A percentile compares a stretch with the other conserved stretches of the same genome.
Evolutionary conservation across 768 basidiomycete species (phyloP).

Genomic region (Lenzites betulinus): DNA sequence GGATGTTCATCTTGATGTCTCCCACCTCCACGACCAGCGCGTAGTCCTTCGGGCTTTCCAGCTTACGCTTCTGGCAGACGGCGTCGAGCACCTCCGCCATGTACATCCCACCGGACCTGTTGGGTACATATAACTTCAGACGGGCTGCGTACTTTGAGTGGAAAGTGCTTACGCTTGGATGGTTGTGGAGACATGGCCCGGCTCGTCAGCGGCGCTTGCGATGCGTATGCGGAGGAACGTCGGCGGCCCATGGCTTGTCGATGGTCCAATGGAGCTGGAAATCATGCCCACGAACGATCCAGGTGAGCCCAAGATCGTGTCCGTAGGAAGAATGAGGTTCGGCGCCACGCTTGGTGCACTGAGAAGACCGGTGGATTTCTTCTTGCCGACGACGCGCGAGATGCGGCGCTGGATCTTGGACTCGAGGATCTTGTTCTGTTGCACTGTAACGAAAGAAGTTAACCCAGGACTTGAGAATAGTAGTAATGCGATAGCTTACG

Average conservation of each 20-base stretch:
- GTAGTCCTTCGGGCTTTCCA: conserved; percentile 76
- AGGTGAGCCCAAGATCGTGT: conserved; percentile 32
- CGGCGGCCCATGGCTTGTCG: conserved; percentile 73
- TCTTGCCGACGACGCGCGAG: conserved; percentile 64
- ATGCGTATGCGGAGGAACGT: conserved; percentile 83
- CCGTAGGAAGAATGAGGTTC: conserved; percentile 42
- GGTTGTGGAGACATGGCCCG: conserved; percentile 84
- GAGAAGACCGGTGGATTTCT: conserved; percentile 53
- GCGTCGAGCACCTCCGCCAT: conserved; percentile 94
- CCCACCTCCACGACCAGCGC: conserved; percentile 65
- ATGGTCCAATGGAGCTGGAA: conserved; percentile 70
- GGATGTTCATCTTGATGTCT: conserved; percentile 74
- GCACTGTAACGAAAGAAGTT: conserved; percentile 38
- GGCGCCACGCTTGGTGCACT: conserved; percentile 29
- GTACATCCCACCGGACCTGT: conserved; percentile 88
- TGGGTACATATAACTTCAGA: background rate
- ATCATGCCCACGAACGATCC: conserved; percentile 40
- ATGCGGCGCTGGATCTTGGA: conserved; percentile 81
- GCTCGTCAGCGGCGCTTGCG: conserved; percentile 71
- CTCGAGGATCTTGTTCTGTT: conserved; percentile 82
- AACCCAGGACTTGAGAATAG: background rate
- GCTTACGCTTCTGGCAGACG: conserved; percentile 70
- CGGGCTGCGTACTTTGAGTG: background rate
- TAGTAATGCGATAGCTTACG: conserved; percentile 41
- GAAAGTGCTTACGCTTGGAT: conserved; percentile 78